Percentiles rank a stretch among this genome's conserved stretches.
Conservation (phyloP, 2,329 filamentous ascomycete species). For the Paecilomyces sp. region DNA sequence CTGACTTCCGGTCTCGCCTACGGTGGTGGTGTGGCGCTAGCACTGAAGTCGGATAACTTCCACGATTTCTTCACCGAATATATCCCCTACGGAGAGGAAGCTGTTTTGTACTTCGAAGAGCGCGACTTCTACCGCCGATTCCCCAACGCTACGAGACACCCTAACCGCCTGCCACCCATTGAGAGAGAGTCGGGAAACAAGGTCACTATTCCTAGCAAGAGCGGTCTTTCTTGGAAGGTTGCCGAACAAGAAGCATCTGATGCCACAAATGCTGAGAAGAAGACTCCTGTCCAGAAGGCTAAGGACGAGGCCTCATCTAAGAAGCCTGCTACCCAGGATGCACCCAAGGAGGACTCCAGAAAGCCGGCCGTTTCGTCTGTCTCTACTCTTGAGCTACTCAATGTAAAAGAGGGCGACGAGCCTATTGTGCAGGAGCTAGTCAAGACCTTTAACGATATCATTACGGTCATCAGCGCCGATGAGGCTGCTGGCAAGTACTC, state of each 20-base stretch:
- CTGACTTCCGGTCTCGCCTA: conserved; percentile 73
- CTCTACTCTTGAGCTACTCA: conserved; percentile 68
- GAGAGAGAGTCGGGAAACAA: conserved; percentile 54
- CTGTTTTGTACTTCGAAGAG: conserved; percentile 92
- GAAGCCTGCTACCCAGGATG: conserved; percentile 20
- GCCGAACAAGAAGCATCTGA: conserved; percentile 54
- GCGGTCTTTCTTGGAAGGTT: conserved; percentile 75
- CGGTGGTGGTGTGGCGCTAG: conserved; percentile 84
- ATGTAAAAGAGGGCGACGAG: conserved; percentile 68
- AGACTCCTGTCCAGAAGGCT: conserved; percentile 20
- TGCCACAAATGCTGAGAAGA: conserved; percentile 50
- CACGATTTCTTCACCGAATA: conserved; percentile 99
- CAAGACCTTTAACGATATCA: conserved; percentile 92
- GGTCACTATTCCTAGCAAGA: conserved; percentile 77
- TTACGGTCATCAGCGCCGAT: conserved; percentile 86
- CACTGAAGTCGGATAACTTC: conserved; percentile 91
- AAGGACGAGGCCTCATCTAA: conserved; percentile 23
- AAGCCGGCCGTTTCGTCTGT: conserved; percentile 43
- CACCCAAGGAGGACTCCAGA: conserved; percentile 26
- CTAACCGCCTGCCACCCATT: conserved; percentile 29
- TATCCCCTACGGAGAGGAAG: conserved; percentile 87
- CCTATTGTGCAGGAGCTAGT: conserved; percentile 88
- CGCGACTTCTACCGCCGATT: conserved; percentile 86
- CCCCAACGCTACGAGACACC: conserved; percentile 47
- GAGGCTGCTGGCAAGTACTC: conserved; percentile 70